These are phyloP conservation scores for Rheum nobile DNA, from an alignment of 148 eudicot species.

Conservation along the genomic window DNA sequence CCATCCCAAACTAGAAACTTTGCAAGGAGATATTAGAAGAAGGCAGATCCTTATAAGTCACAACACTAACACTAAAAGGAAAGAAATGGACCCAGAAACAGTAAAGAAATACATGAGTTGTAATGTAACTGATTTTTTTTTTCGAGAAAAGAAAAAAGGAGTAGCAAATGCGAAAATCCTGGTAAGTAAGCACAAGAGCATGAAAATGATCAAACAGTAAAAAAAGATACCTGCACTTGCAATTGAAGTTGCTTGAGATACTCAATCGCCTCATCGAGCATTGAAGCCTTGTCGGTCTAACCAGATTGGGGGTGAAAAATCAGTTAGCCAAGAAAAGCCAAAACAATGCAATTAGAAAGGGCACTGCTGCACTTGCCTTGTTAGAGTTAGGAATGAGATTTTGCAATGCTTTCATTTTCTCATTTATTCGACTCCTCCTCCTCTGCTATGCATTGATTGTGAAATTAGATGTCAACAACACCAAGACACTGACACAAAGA, in stretches of 20 bases:
- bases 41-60: neutral
- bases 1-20: constrained; percentile 1
- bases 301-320: neutral
- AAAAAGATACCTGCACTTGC: constrained; percentile 62
- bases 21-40: neutral
- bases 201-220: neutral
- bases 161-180: neutral
- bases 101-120: neutral
- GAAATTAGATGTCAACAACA: neutral
- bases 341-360: neutral
- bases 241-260: constrained; percentile 94
- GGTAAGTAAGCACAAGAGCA: neutral
- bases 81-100: neutral
- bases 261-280: constrained; percentile 96
- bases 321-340: neutral
- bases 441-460: constrained; percentile 30
- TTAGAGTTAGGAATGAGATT: constrained; percentile 83
- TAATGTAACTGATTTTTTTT: neutral
- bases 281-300: constrained; percentile 93
- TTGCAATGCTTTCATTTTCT: constrained; percentile 94
- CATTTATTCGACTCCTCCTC: constrained; percentile 86
- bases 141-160: neutral
- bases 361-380: constrained; percentile 35
- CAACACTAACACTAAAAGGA: neutral
- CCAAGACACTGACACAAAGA: neutral